These are phyloP conservation scores for Vitis hybrid DNA, from an alignment of 177 flowering plant species.

Conservation along the genomic window DNA sequence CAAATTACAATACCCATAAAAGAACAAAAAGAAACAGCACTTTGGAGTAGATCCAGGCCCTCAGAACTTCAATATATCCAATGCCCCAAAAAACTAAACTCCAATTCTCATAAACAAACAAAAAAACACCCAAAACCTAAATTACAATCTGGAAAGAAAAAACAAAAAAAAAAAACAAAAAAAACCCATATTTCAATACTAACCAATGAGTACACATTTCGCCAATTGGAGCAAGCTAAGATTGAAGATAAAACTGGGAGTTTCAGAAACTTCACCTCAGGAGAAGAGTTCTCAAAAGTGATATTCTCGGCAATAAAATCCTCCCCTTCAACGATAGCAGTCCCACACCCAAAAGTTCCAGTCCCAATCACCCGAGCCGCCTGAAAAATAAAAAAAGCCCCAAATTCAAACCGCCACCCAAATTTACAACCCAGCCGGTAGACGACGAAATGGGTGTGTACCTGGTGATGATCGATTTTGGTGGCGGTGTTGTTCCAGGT, in stretches of 20 bases:
- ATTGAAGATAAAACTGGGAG: background rate
- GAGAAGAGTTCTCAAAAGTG: slow-evolving; percentile 92
- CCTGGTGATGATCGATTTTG: slow-evolving; percentile 89
- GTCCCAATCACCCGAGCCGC: slow-evolving; percentile 80
- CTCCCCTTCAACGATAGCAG: slow-evolving; percentile 82
- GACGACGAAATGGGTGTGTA: slow-evolving; percentile 1
- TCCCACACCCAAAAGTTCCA: slow-evolving; percentile 94
- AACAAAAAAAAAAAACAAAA: background rate
- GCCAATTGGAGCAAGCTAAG: background rate
- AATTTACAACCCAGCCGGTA: background rate
- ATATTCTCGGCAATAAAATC: slow-evolving; percentile 95
- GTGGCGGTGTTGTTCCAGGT: slow-evolving; percentile 92
- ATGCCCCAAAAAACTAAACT: background rate
- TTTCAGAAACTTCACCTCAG: slow-evolving; percentile 42
- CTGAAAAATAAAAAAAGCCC: slow-evolving; percentile 26
- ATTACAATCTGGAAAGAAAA: background rate
- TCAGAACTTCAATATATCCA: background rate
- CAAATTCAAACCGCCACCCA: background rate
- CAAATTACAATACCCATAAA: background rate
- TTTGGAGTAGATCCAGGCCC: background rate
- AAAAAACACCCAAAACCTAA: background rate
- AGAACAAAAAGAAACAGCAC: background rate
- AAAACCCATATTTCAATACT: background rate
- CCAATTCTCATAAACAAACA: background rate
- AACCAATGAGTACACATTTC: too few species aligned